These are phyloP conservation scores for Aspergillus ruber DNA, from an alignment of 2,329 filamentous ascomycete species.

Conservation along the genomic window DNA sequence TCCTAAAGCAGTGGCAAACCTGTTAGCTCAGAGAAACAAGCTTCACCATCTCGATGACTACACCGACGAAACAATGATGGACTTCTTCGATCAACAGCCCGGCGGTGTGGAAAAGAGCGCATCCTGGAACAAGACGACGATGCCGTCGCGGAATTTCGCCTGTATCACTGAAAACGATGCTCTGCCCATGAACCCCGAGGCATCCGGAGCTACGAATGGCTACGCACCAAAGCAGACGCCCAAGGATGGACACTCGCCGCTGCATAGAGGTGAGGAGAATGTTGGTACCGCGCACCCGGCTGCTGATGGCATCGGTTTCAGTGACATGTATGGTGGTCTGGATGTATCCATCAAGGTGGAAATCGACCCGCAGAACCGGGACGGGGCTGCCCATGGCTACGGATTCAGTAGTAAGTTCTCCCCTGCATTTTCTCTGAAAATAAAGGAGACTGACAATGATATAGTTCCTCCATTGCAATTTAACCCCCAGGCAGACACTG, in stretches of 20 bases:
- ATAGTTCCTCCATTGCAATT: constrained; percentile 16
- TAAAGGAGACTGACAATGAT: constrained; percentile 1
- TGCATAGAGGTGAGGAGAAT: constrained; percentile 69
- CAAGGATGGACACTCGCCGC: constrained; percentile 62
- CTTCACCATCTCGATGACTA: constrained; percentile 58
- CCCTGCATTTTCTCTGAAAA: not conserved
- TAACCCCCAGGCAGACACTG: constrained; percentile 5
- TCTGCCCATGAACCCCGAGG: constrained; percentile 17
- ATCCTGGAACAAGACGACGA: constrained; percentile 74
- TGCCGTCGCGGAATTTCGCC: constrained; percentile 63
- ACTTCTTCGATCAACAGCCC: constrained; percentile 57
- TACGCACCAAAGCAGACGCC: constrained; percentile 24
- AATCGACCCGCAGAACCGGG: constrained; percentile 37
- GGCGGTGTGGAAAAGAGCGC: constrained; percentile 57
- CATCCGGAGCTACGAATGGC: constrained; percentile 12
- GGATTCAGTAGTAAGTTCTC: constrained; percentile 42
- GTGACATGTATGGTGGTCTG: constrained; percentile 36
- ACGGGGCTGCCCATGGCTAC: constrained; percentile 42
- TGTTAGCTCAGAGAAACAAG: constrained; percentile 58
- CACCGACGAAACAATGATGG: constrained; percentile 59
- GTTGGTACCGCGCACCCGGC: constrained; percentile 75
- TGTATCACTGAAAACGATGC: constrained; percentile 51
- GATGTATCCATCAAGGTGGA: constrained; percentile 43
- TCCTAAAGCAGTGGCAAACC: constrained; percentile 58
- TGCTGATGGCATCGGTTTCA: constrained; percentile 44